Base-by-base conservation (phyloP, 1,284 basidiomycete species). In the Tylopilus sp. region DNA sequence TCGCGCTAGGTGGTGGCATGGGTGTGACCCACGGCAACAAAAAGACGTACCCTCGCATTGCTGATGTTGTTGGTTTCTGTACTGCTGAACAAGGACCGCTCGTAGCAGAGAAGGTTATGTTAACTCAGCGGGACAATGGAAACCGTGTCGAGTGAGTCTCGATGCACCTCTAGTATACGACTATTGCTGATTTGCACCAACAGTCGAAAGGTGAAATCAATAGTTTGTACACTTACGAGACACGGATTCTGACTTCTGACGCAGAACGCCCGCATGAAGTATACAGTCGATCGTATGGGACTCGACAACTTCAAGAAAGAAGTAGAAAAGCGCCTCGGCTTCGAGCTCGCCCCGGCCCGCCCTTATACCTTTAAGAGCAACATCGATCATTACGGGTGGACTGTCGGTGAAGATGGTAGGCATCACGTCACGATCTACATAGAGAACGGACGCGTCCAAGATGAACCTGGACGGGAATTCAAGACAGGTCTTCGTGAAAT, bases 11-110 rank as follows among this genome's bases (percentile, higher is more conserved):
- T 60, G 95, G 95, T 65, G 96, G 95, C 52, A 99, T 99, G 95
- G 95, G 95, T 71, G 95, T 99, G 41, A 98, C 95, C 0, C 94
- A 99, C 67, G 93, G 91, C 46, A 96, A 93, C 80, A 99, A 98
- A 78, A 94, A 95, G 77, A 99, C 95, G 0, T 99, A 99, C 71
- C 96, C 96, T 40, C 85, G 96, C 55, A 72, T 88, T 37, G 94
- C 83, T 44, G 85, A 86, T 62, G 75, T 97, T 26, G 82, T 99
- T 57, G 96, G 95, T 48, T 99, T 97, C 76, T 92, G 93, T 62
- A 90, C 86, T 1, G 76, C 84, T 14, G 92, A 95, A 56, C 87
- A 99, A 67, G 93, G 89, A 45, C 80, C 81, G 62, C 77, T 85
- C 52, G 88, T 94, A 8, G 93, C 93, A 31, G 94, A 98, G 74